Evolutionary conservation across 2,329 filamentous ascomycete genomes (phyloP).

Genomic region (Talaromyces islandicus): DNA sequence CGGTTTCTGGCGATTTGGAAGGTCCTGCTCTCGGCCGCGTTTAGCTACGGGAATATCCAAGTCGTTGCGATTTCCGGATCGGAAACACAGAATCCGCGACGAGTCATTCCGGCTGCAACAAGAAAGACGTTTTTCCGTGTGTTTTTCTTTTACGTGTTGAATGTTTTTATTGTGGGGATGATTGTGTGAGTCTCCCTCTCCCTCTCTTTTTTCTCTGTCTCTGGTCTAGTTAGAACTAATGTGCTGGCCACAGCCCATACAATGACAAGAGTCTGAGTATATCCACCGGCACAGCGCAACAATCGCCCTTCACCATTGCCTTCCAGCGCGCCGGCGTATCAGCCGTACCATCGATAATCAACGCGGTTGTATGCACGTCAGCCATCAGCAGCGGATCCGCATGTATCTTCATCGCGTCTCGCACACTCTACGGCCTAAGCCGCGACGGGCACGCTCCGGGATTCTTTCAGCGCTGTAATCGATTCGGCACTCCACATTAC

Average conservation of each 20-base stretch:
- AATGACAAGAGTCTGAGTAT: slow-evolving; percentile 4
- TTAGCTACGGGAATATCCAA: slow-evolving; percentile 20
- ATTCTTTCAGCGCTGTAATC: slow-evolving; percentile 57
- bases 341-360: slow-evolving; percentile 64
- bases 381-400: slow-evolving; percentile 74
- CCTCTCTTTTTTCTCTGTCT: too few relatives aligned
- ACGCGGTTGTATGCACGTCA: slow-evolving; percentile 69
- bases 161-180: slow-evolving; percentile 6
- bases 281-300: slow-evolving; percentile 6
- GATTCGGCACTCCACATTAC: slow-evolving; percentile 56
- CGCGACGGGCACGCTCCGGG: slow-evolving; percentile 57
- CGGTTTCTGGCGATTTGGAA: slow-evolving; percentile 48
- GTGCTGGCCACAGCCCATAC: slow-evolving; percentile 3
- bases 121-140: slow-evolving; percentile 56
- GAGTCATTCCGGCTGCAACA: slow-evolving; percentile 54
- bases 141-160: slow-evolving; percentile 53
- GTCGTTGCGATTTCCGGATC: slow-evolving; percentile 6
- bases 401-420: slow-evolving; percentile 67
- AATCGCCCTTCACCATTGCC: slow-evolving; percentile 35
- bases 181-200: slow-evolving; percentile 1
- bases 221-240: too few relatives aligned
- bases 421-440: slow-evolving; percentile 61
- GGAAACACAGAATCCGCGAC: slow-evolving; percentile 24
- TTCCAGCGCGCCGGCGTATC: slow-evolving; percentile 54
- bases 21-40: slow-evolving; percentile 46